Conservation (phyloP, 179 eudicot genomes). For the Actinidia polygama region DNA sequence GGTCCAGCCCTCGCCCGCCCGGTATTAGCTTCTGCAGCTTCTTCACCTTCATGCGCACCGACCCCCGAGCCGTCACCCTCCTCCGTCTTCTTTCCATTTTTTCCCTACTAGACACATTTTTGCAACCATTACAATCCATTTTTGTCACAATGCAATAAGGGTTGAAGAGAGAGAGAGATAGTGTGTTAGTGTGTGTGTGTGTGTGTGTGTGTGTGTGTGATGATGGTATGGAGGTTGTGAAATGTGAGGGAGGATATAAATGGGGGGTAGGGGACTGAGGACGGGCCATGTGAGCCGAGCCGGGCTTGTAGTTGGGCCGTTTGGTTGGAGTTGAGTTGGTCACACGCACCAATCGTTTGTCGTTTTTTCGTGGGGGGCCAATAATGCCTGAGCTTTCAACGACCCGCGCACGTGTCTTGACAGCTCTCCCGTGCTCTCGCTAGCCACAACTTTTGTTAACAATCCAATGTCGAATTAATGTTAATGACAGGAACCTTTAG, state of each 20-base stretch:
- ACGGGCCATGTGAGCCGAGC: slow-evolving; percentile 26
- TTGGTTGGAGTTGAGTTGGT: slow-evolving; percentile 6
- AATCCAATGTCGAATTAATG: too few relatives aligned
- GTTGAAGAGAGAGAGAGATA: not conserved
- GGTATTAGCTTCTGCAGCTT: slow-evolving; percentile 65
- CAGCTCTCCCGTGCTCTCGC: not conserved
- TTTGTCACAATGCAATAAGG: not conserved
- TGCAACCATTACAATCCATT: slow-evolving; percentile 20
- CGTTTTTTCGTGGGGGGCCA: slow-evolving; percentile 21
- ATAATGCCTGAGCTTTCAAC: not conserved
- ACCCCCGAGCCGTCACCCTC: not conserved
- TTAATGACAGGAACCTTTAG: too few relatives aligned
- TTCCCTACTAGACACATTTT: not conserved
- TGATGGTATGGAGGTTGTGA: not conserved
- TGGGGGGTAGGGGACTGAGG: not conserved
- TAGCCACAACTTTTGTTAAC: slow-evolving; percentile 2
- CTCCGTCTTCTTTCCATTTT: not conserved
- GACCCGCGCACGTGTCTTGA: slow-evolving; percentile 7
- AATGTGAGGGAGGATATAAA: not conserved
- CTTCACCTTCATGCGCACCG: slow-evolving; percentile 51
- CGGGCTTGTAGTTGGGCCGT: slow-evolving; percentile 15
- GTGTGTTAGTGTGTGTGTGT: not conserved
- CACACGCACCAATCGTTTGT: slow-evolving; percentile 28
- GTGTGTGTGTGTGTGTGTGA: not conserved
- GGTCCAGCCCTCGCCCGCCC: slow-evolving; percentile 45